Percentiles rank a stretch among this genome's conserved stretches.
phyloP scores from a whole-genome alignment of 1,139 yeast genomes.

The Hyphopichia wangnamkhiaoensis region DNA sequence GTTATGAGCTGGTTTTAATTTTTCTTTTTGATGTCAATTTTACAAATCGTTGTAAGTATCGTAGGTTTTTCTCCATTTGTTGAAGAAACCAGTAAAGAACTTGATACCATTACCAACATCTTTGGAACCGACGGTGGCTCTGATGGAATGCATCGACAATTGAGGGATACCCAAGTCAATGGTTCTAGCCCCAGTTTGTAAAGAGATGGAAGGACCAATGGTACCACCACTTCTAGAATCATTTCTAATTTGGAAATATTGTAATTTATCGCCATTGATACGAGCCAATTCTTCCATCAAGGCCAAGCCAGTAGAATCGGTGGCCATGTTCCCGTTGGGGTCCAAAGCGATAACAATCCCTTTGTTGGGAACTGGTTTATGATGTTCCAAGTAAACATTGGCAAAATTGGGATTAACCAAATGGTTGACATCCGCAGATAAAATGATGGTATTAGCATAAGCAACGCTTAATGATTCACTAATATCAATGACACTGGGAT shows the following conservation, averaged over 20 bases:
- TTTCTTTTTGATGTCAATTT: no score
- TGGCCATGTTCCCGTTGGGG: constrained; percentile 79
- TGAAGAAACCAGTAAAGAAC: constrained; percentile 64
- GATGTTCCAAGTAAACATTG: constrained; percentile 64
- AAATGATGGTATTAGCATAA: constrained; percentile 56
- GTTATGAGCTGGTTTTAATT: no score
- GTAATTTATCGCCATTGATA: constrained; percentile 60
- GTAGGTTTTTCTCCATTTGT: constrained; percentile 51
- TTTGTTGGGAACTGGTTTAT: constrained; percentile 75
- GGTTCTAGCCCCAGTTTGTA: constrained; percentile 72
- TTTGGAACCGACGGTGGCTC: constrained; percentile 72
- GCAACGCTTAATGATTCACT: constrained; percentile 28
- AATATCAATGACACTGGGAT: constrained; percentile 16
- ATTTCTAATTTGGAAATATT: constrained; percentile 71
- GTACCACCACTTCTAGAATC: constrained; percentile 78
- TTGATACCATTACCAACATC: constrained; percentile 69
- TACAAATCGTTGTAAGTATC: constrained; percentile 24
- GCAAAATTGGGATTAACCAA: constrained; percentile 64
- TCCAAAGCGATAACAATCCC: constrained; percentile 74
- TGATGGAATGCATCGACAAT: constrained; percentile 77
- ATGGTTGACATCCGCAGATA: constrained; percentile 71
- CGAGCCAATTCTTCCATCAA: constrained; percentile 66
- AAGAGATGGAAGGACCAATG: constrained; percentile 70
- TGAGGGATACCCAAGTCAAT: constrained; percentile 79
- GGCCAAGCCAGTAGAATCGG: constrained; percentile 71